Base-by-base conservation (phyloP, 164 flowering plant species). In the Chimonanthus salicifolius region DNA sequence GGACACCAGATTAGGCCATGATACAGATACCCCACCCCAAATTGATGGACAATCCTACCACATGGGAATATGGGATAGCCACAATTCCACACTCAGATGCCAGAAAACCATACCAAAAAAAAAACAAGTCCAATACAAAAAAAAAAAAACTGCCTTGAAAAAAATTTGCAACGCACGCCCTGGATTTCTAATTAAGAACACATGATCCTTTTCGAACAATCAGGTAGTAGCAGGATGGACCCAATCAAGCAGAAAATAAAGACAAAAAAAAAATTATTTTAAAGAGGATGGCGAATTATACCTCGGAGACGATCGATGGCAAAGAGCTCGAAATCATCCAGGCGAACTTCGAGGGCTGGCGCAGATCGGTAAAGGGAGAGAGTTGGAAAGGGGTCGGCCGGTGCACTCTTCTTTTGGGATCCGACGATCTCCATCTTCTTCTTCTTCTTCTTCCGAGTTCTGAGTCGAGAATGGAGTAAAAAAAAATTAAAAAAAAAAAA, bases 251-350 rank as follows among this genome's bases (percentile, higher is more conserved):
- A 54, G n/a, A 44, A 63, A 13, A 0, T 48, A 44, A 43, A 66
- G 7, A 66, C 15, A 15, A 21, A 67, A 10, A 58, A 20, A 20
- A n/a, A n/a, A n/a, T 33, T 33, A 33, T 33, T 33, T 33, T 33
- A 33, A 44, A 11, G 58, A 49, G 44, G 9, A 66, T 49, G 63
- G 70, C 70, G 48, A 21, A 47, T 6, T 3, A 11, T 77, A 94
- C 98, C 98, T 87, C 94, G 89, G 49, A 92, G 91, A 69, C 97
- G 94, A 78, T 92, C 94, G 58, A 94, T 77, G 71, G 98, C 97
- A 78, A 81, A 94, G 62, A 86, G 85, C 89, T 94, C 97, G 69
- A 94, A 94, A 72, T 92, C 97, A 50, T 91, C 97, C 71, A 94
- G 92, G 15, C 95, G 78, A 58, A 94, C 97, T 80, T 94, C 95